A percentile compares a stretch with the other conserved stretches of the same genome.
These are phyloP conservation scores for Ustilago curta DNA, from an alignment of 1,284 basidiomycete genomes.

Conservation along the genomic window DNA sequence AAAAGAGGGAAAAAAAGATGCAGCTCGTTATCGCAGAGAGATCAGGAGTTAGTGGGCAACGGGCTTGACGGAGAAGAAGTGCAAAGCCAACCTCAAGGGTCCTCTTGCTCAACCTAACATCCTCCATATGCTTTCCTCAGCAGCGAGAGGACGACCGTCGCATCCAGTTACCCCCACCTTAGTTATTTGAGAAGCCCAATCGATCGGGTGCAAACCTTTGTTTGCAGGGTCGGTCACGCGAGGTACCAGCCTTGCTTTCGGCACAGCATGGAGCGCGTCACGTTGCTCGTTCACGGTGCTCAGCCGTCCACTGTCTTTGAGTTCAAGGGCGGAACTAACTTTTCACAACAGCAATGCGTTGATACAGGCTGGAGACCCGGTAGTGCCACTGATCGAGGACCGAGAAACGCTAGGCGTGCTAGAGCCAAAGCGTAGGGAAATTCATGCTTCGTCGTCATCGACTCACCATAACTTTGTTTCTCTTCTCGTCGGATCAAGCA, in stretches of 20 bases:
- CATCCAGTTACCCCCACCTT: too few relatives aligned
- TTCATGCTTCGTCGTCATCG: constrained; percentile 27
- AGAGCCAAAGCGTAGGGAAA: background rate
- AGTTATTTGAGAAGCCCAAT: too few relatives aligned
- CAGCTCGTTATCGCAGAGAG: background rate
- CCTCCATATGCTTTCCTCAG: too few relatives aligned
- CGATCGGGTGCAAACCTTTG: too few relatives aligned
- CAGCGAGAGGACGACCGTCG: too few relatives aligned
- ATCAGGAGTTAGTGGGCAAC: constrained; percentile 22
- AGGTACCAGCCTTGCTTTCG: too few relatives aligned
- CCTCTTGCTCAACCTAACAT: background rate
- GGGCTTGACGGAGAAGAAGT: constrained; percentile 18
- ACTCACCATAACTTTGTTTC: background rate
- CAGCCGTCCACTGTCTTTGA: too few relatives aligned
- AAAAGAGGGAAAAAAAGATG: background rate
- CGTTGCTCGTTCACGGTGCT: too few relatives aligned
- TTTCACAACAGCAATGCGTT: background rate
- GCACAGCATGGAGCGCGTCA: too few relatives aligned
- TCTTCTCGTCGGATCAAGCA: background rate
- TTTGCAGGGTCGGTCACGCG: too few relatives aligned
- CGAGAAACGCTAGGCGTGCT: background rate
- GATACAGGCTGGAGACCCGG: background rate
- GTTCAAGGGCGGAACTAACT: too few relatives aligned
- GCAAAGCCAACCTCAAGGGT: too few relatives aligned
- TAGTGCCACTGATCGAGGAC: background rate